phyloP scores from a whole-genome alignment of 306 rosid genomes.

The Casuarina equisetifolia region DNA sequence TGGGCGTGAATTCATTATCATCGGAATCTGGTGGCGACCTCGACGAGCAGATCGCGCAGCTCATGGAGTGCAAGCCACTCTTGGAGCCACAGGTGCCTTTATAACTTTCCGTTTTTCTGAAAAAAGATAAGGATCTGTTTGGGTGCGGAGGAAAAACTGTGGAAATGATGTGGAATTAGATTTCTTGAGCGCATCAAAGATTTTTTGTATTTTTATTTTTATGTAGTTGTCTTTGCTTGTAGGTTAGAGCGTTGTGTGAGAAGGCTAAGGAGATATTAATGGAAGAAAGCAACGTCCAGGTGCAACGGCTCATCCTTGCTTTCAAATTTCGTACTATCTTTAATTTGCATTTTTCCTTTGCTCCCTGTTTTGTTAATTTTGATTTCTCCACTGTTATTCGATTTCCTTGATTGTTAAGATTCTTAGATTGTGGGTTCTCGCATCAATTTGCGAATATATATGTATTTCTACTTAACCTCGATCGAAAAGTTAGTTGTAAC shows the following conservation, averaged over 20 bases:
- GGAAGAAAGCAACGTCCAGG: slow-evolving; percentile 99
- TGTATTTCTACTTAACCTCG: neutral
- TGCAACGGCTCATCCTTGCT: slow-evolving; percentile 37
- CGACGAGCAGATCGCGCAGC: slow-evolving; percentile 98
- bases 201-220: neutral
- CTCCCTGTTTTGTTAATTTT: slow-evolving; percentile 21
- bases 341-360: slow-evolving; percentile 10
- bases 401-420: neutral
- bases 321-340: slow-evolving; percentile 20
- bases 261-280: slow-evolving; percentile 92
- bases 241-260: slow-evolving; percentile 87
- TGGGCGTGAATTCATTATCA: slow-evolving; percentile 69
- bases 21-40: slow-evolving; percentile 61
- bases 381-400: slow-evolving; percentile 15
- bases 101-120: neutral
- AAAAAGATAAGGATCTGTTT: slow-evolving; percentile 19
- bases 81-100: slow-evolving; percentile 82
- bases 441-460: neutral
- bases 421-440: slow-evolving; percentile 4
- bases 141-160: neutral
- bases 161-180: neutral
- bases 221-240: slow-evolving; percentile 37
- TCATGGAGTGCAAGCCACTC: slow-evolving; percentile 98
- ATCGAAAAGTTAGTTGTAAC: neutral
- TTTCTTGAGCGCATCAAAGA: neutral